Conservation (phyloP, 192 early-diverging fungal genomes). For the Podila clonocystis region DNA sequence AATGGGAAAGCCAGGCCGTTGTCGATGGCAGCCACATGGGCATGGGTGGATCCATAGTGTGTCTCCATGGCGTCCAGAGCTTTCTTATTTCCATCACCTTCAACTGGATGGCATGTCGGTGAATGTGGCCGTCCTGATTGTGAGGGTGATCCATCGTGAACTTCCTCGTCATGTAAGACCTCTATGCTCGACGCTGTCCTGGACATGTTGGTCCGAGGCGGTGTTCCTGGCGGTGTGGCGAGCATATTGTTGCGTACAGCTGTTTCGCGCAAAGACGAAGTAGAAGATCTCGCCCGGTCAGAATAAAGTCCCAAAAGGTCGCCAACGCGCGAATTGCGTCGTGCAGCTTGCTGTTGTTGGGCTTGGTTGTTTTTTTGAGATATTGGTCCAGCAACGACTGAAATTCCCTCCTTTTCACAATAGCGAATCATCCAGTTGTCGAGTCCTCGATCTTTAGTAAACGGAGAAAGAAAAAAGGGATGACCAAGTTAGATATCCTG, state of each 20-base stretch:
- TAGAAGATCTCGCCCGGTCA: conserved; percentile 6
- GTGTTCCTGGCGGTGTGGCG: conserved; percentile 41
- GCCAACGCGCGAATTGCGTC: conserved; percentile 36
- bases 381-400: conserved; percentile 16
- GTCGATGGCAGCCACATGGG: conserved; percentile 90
- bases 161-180: conserved; percentile 5
- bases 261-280: conserved; percentile 20
- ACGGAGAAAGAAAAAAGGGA: not conserved
- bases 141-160: not conserved
- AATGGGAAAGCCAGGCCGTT: conserved; percentile 95
- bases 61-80: conserved; percentile 14
- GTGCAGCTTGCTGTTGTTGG: conserved; percentile 16
- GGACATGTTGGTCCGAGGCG: conserved; percentile 14
- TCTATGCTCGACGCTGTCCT: conserved; percentile 15
- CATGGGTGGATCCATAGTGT: conserved; percentile 53
- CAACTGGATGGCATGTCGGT: not conserved
- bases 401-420: conserved; percentile 55
- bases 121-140: not conserved
- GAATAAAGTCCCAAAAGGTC: conserved; percentile 32
- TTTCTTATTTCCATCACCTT: not conserved
- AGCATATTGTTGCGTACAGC: conserved; percentile 17
- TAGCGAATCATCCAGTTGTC: conserved; percentile 93
- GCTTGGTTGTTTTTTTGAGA: conserved; percentile 4
- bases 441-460: conserved; percentile 62
- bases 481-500: not conserved